phyloP scores from a whole-genome alignment of 2,329 filamentous ascomycete genomes.

The Pseudocercospora pini-densiflorae region DNA sequence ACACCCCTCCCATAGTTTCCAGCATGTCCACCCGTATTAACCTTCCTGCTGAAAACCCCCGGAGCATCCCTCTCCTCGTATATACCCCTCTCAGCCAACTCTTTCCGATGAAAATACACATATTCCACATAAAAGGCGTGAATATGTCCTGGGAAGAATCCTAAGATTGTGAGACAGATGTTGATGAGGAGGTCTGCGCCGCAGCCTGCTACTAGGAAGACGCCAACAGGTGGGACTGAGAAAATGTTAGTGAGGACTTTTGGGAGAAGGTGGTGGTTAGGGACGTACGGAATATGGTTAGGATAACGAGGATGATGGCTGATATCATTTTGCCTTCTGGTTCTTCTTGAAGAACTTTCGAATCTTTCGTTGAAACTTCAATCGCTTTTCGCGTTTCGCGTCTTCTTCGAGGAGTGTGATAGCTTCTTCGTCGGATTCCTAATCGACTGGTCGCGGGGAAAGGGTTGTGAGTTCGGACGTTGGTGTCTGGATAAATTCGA shows the following conservation, averaged over 20 bases:
- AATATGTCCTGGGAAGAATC: constrained; percentile 75
- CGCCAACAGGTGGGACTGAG: constrained; percentile 54
- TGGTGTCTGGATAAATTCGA: not conserved
- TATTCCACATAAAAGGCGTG: constrained; percentile 77
- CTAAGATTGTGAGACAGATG: constrained; percentile 52
- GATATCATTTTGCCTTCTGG: constrained; percentile 27
- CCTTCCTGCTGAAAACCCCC: constrained; percentile 71
- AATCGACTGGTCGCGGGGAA: constrained; percentile 3
- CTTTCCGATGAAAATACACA: constrained; percentile 76
- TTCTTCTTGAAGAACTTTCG: not conserved
- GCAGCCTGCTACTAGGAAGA: constrained; percentile 55
- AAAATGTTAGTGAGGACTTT: not conserved
- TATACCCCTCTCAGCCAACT: constrained; percentile 64
- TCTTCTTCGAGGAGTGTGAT: not conserved
- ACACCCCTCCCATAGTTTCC: too few species aligned
- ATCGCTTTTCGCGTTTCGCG: not conserved
- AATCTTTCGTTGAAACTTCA: not conserved
- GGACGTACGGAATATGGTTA: constrained; percentile 50
- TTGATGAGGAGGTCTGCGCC: constrained; percentile 54
- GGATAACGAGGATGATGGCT: constrained; percentile 48
- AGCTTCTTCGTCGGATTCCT: not conserved
- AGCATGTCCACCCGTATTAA: constrained; percentile 67
- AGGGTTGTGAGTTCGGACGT: not conserved
- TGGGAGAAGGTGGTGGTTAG: not conserved
- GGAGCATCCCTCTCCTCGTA: constrained; percentile 62